Percentiles rank a stretch among this genome's conserved stretches.
Evolutionary conservation across 225 moss, liverwort and hornwort species (phyloP).

Genomic region (Antitrichia curtipendula): DNA sequence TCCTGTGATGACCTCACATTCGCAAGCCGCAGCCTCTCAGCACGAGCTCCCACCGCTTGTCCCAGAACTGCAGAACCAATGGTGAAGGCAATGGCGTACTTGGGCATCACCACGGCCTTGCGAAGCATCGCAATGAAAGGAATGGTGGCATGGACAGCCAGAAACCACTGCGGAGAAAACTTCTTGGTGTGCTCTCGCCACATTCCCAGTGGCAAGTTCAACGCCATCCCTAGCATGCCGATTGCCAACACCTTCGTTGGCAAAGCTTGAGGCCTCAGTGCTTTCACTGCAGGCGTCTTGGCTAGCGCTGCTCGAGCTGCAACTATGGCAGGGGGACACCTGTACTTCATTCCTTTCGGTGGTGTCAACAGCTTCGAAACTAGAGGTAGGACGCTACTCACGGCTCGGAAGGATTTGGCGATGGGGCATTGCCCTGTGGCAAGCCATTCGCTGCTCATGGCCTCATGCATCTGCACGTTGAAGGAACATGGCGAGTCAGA

Average conservation of each 20-base stretch:
- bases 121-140: conserved; percentile 96
- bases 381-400: conserved; percentile 63
- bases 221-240: conserved; percentile 82
- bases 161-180: conserved; percentile 89
- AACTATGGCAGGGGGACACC: conserved; percentile 86
- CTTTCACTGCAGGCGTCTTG: conserved; percentile 64
- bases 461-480: conserved; percentile 41
- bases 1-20: not conserved
- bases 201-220: conserved; percentile 81
- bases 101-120: conserved; percentile 97
- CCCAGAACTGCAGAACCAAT: conserved; percentile 87
- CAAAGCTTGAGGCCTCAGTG: conserved; percentile 71
- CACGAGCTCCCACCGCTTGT: conserved; percentile 87
- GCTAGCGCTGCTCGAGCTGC: conserved; percentile 83
- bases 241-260: conserved; percentile 89
- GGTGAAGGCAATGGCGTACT: conserved; percentile 89
- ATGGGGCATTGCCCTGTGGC: conserved; percentile 89
- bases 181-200: conserved; percentile 97
- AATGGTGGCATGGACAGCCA: conserved; percentile 90
- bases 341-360: conserved; percentile 68
- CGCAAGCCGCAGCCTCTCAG: conserved; percentile 61
- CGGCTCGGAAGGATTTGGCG: conserved; percentile 81
- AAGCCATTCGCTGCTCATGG: conserved; percentile 91
- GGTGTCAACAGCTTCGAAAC: conserved; percentile 57
- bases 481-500: not conserved